Evolutionary conservation across 352 stramenopile genomes (phyloP).

Genomic region (Blastocystis sp.): DNA sequence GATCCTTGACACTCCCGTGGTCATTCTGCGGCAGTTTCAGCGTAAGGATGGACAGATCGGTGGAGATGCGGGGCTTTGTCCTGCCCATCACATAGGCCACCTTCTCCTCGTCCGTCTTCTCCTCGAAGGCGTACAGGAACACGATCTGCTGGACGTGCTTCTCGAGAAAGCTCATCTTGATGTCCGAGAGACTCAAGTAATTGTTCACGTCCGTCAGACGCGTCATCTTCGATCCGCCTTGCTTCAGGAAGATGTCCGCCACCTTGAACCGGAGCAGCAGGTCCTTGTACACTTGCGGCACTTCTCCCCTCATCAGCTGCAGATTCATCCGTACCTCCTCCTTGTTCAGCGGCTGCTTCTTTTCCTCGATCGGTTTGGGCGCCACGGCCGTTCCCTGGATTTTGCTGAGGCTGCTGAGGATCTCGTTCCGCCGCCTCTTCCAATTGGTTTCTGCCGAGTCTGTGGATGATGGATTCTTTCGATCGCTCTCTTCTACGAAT

Average conservation of each 20-base stretch:
- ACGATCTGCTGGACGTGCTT: constrained; percentile 3
- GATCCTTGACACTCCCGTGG: background rate
- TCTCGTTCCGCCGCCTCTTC: too few species aligned
- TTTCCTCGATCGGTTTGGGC: too few species aligned
- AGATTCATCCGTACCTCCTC: constrained; percentile 1
- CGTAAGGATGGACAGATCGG: constrained; percentile 32
- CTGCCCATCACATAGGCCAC: constrained; percentile 34
- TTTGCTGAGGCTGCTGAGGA: too few species aligned
- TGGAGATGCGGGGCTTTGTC: constrained; percentile 31
- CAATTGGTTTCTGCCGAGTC: too few species aligned
- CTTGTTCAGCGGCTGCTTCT: background rate
- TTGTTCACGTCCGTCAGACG: background rate
- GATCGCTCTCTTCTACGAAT: too few species aligned
- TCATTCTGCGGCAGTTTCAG: constrained; percentile 20
- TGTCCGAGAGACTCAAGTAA: background rate
- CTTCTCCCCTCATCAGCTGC: constrained; percentile 18
- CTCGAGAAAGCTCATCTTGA: constrained; percentile 4
- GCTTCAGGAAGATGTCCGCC: constrained; percentile 10
- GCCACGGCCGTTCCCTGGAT: too few species aligned
- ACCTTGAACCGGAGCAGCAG: background rate
- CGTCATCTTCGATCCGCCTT: background rate
- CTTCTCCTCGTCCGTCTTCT: background rate
- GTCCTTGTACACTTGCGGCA: constrained; percentile 5
- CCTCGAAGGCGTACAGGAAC: constrained; percentile 25
- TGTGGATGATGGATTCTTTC: too few species aligned